Conservation (phyloP, 2,329 filamentous ascomycete species). For the Diaporthe vexans region DNA sequence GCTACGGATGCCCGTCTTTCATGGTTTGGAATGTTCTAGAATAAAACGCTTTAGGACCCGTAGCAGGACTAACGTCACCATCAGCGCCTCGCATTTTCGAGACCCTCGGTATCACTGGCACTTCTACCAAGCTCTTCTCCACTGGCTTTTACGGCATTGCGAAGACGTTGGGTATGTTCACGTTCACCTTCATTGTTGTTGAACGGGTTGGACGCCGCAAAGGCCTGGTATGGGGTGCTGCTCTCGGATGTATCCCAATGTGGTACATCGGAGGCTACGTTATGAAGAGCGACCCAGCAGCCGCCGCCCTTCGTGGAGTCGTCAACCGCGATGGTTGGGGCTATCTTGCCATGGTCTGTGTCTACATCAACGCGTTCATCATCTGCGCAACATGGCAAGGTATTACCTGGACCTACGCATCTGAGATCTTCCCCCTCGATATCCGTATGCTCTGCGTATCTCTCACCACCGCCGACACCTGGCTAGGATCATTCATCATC, state of each 20-base stretch:
- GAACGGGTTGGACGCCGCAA: slow-evolving; percentile 19
- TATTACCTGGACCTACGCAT: slow-evolving; percentile 23
- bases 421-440: slow-evolving; percentile 15
- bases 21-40: too few species aligned
- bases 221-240: slow-evolving; percentile 17
- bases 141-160: slow-evolving; percentile 75
- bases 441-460: slow-evolving; percentile 23
- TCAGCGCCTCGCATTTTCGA: slow-evolving; percentile 50
- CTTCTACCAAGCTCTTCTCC: slow-evolving; percentile 67
- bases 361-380: slow-evolving; percentile 22
- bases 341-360: slow-evolving; percentile 24
- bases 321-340: slow-evolving; percentile 20
- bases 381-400: slow-evolving; percentile 26
- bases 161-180: slow-evolving; percentile 69
- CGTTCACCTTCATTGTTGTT: slow-evolving; percentile 71
- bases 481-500: slow-evolving; percentile 20
- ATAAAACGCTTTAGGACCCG: too few species aligned
- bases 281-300: slow-evolving; percentile 18
- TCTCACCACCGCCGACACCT: slow-evolving; percentile 14
- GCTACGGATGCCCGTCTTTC: too few species aligned
- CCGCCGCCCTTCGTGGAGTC: slow-evolving; percentile 11
- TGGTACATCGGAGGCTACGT: slow-evolving; percentile 23
- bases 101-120: slow-evolving; percentile 57
- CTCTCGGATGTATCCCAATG: slow-evolving; percentile 16
- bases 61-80: too few species aligned